A percentile compares a stretch with the other conserved stretches of the same genome.
These are phyloP conservation scores for Tieghemostelium lacteum DNA, from an alignment of 78 protist genomes.

Conservation along the genomic window DNA sequence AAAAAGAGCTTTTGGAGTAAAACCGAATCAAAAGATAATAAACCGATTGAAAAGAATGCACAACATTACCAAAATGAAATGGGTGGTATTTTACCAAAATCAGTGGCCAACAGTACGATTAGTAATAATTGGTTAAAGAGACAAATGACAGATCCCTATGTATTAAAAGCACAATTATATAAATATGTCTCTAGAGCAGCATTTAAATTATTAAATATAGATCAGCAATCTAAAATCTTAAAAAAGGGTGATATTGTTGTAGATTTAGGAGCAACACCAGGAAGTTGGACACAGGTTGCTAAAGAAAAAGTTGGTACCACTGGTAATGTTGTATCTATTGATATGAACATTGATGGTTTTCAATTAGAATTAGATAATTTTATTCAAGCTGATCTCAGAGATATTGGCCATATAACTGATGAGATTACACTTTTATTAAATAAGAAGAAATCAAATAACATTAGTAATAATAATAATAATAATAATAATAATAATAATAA, in stretches of 20 bases:
- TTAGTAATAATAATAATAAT: no score
- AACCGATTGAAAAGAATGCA: no score
- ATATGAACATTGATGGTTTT: not conserved
- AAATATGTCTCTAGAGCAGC: constrained; percentile 38
- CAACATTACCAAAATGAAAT: no score
- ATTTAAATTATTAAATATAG: constrained; percentile 36
- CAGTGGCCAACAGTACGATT: not conserved
- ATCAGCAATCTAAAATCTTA: not conserved
- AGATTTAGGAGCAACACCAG: constrained; percentile 65
- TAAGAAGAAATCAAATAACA: not conserved
- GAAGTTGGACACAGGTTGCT: constrained; percentile 53
- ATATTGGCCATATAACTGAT: not conserved
- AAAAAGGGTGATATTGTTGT: constrained; percentile 18
- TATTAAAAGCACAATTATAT: constrained; percentile 5
- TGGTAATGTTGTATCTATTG: constrained; percentile 38
- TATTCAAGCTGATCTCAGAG: constrained; percentile 35
- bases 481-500: not conserved
- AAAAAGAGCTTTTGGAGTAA: no score
- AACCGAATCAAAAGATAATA: no score
- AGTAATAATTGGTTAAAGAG: constrained; percentile 59
- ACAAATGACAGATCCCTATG: constrained; percentile 58
- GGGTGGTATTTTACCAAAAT: not conserved
- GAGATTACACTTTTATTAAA: not conserved
- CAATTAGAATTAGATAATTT: constrained; percentile 9
- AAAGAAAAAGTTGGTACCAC: not conserved